A percentile compares a stretch with the other conserved stretches of the same genome.
phyloP scores from a whole-genome alignment of 2,329 filamentous ascomycete genomes.

The Alternaria tenuissima region DNA sequence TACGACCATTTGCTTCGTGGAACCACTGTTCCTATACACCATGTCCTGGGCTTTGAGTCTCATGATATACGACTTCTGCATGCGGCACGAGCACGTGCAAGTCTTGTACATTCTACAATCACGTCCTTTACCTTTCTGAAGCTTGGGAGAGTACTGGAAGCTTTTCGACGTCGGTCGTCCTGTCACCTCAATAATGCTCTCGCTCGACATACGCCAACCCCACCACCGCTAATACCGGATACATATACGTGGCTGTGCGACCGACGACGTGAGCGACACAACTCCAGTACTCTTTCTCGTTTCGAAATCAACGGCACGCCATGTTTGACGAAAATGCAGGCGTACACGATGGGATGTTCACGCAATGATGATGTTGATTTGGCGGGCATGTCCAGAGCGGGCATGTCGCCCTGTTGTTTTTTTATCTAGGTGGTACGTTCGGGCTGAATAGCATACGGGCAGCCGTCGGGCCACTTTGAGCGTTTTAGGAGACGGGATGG shows the following conservation, averaged over 20 bases:
- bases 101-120: constrained; percentile 48
- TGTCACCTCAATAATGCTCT: constrained; percentile 25
- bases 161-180: constrained; percentile 26
- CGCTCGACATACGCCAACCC: constrained; percentile 18
- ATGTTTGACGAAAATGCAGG: constrained; percentile 40
- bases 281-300: constrained; percentile 12
- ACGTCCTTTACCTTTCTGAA: constrained; percentile 36
- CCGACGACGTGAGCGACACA: constrained; percentile 24
- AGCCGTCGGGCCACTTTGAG: constrained; percentile 17
- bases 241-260: constrained; percentile 27
- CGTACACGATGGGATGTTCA: constrained; percentile 37
- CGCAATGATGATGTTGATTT: constrained; percentile 39
- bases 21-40: constrained; percentile 30
- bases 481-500: constrained; percentile 21
- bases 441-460: constrained; percentile 21
- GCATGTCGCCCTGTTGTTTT: constrained; percentile 33
- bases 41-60: constrained; percentile 40
- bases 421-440: constrained; percentile 24
- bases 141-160: constrained; percentile 24
- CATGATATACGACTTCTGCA: constrained; percentile 51
- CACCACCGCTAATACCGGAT: constrained; percentile 20
- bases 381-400: constrained; percentile 28
- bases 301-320: constrained; percentile 21
- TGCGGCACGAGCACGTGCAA: constrained; percentile 45
- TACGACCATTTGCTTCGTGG: constrained; percentile 44